Evolutionary conservation across 257 asterid genomes (phyloP).

Genomic region (Ilex aquifolium): DNA sequence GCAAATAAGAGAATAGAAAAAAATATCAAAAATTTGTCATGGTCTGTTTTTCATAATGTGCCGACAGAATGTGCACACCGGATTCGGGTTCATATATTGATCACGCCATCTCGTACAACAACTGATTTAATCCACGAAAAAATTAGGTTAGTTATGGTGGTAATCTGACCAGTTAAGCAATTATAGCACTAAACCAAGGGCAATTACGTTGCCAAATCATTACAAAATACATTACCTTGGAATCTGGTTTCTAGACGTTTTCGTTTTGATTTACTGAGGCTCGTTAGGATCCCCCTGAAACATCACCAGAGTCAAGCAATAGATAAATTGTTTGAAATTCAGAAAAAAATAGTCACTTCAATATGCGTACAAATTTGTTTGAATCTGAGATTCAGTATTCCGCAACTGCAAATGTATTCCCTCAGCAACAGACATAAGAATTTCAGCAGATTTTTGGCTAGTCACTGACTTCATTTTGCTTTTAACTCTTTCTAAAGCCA

Average conservation of each 20-base stretch:
- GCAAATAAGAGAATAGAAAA: no score
- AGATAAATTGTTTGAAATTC: conserved; percentile 11
- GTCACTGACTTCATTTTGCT: conserved; percentile 59
- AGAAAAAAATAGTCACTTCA: conserved; percentile 10
- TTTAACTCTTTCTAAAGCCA: conserved; percentile 63
- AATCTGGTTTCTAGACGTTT: conserved; percentile 55
- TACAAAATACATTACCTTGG: conserved; percentile 47
- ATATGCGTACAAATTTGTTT: conserved; percentile 58
- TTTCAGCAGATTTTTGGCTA: conserved; percentile 61
- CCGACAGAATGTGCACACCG: no score
- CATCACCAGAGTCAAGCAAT: conserved; percentile 22
- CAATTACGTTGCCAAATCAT: conserved; percentile 10
- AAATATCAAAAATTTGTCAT: no score
- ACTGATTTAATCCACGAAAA: neutral
- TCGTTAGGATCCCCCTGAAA: conserved; percentile 67
- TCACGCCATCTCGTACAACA: no score
- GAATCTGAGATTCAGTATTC: conserved; percentile 68
- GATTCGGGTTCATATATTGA: no score
- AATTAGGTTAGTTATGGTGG: neutral
- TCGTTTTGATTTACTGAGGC: conserved; percentile 47
- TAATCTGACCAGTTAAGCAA: neutral
- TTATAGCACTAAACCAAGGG: neutral
- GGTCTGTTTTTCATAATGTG: no score
- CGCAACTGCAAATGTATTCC: conserved; percentile 49
- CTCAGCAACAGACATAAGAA: conserved; percentile 62